A percentile compares a stretch with the other conserved stretches of the same genome.
phyloP scores from a whole-genome alignment of 139 green algal species.

The Nannochloris sp. region DNA sequence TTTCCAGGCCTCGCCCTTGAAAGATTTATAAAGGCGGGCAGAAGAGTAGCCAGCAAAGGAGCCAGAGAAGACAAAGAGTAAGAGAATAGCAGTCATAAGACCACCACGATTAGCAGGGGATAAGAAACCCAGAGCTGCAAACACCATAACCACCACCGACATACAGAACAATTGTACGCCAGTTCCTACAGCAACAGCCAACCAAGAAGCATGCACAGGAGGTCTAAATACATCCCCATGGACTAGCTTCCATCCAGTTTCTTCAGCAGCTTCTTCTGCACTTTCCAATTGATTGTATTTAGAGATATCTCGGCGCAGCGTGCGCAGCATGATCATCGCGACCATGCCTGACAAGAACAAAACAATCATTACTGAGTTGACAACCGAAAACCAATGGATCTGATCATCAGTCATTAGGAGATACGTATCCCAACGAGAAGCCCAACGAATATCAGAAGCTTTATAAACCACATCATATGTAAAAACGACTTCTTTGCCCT shows the following conservation, averaged over 20 bases:
- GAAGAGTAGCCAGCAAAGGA: conserved; percentile 89
- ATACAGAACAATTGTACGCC: conserved; percentile 93
- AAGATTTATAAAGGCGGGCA: conserved; percentile 85
- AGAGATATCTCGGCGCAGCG: conserved; percentile 88
- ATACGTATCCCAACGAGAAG: conserved; percentile 97
- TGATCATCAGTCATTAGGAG: conserved; percentile 91
- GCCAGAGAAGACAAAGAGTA: conserved; percentile 98
- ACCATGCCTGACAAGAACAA: conserved; percentile 98
- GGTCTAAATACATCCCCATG: conserved; percentile 98
- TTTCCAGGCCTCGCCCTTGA: conserved; percentile 65
- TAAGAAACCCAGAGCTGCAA: conserved; percentile 94
- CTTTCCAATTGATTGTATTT: conserved; percentile 96
- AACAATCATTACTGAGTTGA: conserved; percentile 99
- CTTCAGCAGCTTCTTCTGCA: conserved; percentile 85
- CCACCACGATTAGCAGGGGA: conserved; percentile 96
- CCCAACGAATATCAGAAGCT: conserved; percentile 85
- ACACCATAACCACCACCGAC: conserved; percentile 88
- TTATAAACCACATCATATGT: conserved; percentile 86
- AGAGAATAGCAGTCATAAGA: conserved; percentile 91
- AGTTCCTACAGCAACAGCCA: conserved; percentile 87
- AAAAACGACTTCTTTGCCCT: conserved; percentile 90
- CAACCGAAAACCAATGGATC: conserved; percentile 99
- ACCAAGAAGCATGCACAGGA: conserved; percentile 53
- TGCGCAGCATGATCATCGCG: conserved; percentile 98
- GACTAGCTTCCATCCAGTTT: conserved; percentile 97